Percentiles rank a stretch among this genome's conserved stretches.
Conservation (phyloP, 768 basidiomycete genomes). For the Amanita muscaria region DNA sequence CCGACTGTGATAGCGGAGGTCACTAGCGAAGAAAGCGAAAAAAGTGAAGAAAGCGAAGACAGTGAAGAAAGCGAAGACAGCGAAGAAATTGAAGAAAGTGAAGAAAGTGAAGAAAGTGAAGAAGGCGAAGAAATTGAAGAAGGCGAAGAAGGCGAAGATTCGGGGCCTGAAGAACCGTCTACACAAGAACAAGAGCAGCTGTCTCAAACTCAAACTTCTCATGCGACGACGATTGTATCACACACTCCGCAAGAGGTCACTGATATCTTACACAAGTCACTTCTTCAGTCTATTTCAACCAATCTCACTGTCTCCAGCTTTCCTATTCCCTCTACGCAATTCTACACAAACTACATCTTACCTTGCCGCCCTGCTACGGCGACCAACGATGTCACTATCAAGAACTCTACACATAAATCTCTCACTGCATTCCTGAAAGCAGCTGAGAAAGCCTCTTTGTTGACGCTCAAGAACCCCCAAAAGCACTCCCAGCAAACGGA, state of each 20-base stretch:
- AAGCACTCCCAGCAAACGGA: constrained; percentile 43
- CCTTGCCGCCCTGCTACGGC: constrained; percentile 78
- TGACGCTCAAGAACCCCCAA: constrained; percentile 61
- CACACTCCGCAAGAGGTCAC: constrained; percentile 43
- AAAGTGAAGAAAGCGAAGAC: too few species aligned
- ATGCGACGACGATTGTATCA: constrained; percentile 2
- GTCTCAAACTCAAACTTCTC: too few species aligned
- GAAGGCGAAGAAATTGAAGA: too few species aligned
- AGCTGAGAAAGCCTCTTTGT: constrained; percentile 62
- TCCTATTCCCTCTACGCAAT: constrained; percentile 66
- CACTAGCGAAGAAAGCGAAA: too few species aligned
- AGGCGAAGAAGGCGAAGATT: too few species aligned
- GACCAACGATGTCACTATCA: constrained; percentile 55
- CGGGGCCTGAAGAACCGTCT: constrained; percentile 9
- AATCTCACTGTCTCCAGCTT: constrained; percentile 46
- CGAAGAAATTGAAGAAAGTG: too few species aligned
- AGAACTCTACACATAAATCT: constrained; percentile 73
- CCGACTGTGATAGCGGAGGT: constrained; percentile 19
- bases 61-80: too few species aligned
- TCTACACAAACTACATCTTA: constrained; percentile 71
- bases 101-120: too few species aligned
- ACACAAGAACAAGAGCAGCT: too few species aligned
- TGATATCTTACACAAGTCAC: constrained; percentile 45
- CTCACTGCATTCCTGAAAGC: constrained; percentile 73
- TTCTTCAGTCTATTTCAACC: constrained; percentile 58